Evolutionary conservation across 331 rosid genomes (phyloP).

Genomic region (Dryas integrifolia): DNA sequence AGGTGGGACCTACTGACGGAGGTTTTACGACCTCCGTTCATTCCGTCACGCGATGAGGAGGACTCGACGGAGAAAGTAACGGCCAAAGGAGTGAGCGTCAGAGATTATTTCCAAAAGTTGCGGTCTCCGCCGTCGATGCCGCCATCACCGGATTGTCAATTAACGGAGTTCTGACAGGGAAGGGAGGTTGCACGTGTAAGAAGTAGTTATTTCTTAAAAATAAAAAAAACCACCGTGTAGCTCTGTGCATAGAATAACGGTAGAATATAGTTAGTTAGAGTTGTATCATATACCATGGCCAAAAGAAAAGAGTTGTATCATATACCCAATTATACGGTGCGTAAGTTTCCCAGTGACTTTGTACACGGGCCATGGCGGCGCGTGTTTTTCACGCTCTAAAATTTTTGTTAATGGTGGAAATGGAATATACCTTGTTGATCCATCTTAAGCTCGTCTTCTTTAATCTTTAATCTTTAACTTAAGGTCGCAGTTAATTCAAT

Average conservation of each 20-base stretch:
- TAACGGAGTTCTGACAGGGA: conserved; percentile 62
- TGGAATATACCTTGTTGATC: not conserved
- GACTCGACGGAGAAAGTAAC: conserved; percentile 4
- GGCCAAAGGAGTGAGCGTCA: conserved; percentile 32
- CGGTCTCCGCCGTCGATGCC: conserved; percentile 58
- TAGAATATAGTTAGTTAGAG: conserved; percentile 24
- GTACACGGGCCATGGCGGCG: not conserved
- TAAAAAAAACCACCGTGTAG: not conserved
- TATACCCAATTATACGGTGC: conserved; percentile 27
- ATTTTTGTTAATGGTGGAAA: not conserved
- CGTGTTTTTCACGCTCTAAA: conserved; percentile 28
- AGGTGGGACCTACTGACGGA: conserved; percentile 78
- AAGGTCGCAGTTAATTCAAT: conserved; percentile 7
- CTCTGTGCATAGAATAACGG: conserved; percentile 28
- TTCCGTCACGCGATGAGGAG: conserved; percentile 55
- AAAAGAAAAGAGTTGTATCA: conserved; percentile 24
- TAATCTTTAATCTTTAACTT: not conserved
- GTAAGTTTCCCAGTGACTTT: conserved; percentile 16
- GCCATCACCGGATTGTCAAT: conserved; percentile 51
- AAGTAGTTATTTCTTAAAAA: not conserved
- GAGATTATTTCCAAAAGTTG: conserved; percentile 51
- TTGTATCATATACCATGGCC: conserved; percentile 27
- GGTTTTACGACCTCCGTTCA: conserved; percentile 73
- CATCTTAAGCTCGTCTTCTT: not conserved
- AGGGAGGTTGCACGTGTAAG: conserved; percentile 43